These are phyloP conservation scores for Yamadazyma triangularis DNA, from an alignment of 1,139 yeast species.

Conservation along the genomic window DNA sequence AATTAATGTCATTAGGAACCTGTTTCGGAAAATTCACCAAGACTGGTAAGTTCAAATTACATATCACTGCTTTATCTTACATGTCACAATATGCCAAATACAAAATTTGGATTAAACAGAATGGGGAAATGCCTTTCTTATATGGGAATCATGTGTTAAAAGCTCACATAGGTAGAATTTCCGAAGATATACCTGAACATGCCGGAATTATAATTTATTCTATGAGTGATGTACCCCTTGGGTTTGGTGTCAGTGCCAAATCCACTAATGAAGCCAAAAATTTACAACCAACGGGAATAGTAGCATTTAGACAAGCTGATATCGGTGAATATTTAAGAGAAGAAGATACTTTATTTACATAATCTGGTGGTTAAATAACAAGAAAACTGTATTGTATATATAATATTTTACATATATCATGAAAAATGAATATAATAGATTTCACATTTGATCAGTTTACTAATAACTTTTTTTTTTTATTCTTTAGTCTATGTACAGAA, in stretches of 20 bases:
- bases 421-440: neutral
- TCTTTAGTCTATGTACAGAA: no score
- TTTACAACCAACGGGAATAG: conserved; percentile 89
- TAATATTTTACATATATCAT: neutral
- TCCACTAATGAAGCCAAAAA: conserved; percentile 86
- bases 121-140: conserved; percentile 97
- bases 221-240: conserved; percentile 90
- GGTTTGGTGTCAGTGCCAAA: conserved; percentile 94
- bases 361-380: no score
- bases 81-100: conserved; percentile 85
- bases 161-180: conserved; percentile 95
- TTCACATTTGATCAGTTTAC: conserved; percentile 3
- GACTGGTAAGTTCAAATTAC: conserved; percentile 93
- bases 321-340: conserved; percentile 98
- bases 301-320: conserved; percentile 95
- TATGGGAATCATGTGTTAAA: conserved; percentile 96
- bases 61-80: conserved; percentile 83
- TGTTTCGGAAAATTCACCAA: conserved; percentile 97
- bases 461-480: no score
- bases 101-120: conserved; percentile 93
- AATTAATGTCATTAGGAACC: conserved; percentile 86
- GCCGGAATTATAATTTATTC: conserved; percentile 91
- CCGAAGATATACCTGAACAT: conserved; percentile 97
- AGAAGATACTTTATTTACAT: conserved; percentile 92
- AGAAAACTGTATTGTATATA: no score